Percentiles rank a stretch among this genome's conserved stretches.
These are phyloP conservation scores for Myxozyma udenii DNA, from an alignment of 805 yeast species.

Conservation along the genomic window DNA sequence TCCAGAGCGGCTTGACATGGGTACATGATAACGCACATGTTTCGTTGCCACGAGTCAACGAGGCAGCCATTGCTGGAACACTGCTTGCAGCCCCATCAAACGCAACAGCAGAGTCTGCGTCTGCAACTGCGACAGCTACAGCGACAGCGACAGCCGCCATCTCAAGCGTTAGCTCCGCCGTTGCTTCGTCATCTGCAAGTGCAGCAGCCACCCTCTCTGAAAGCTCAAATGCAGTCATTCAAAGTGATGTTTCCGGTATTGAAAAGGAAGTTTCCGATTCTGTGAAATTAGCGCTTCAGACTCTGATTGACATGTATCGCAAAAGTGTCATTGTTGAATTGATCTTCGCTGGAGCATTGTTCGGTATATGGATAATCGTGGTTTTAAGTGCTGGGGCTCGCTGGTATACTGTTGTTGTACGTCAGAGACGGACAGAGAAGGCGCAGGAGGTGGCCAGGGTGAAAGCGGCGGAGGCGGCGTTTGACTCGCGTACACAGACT, in stretches of 20 bases:
- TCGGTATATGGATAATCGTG: constrained; percentile 20
- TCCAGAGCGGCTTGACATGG: constrained; percentile 79
- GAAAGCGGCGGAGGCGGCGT: too few species aligned
- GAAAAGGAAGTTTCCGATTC: constrained; percentile 5
- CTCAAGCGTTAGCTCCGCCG: background rate
- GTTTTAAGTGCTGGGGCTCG: constrained; percentile 3
- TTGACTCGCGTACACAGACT: too few species aligned
- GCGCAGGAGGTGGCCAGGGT: too few species aligned
- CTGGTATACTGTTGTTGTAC: too few species aligned
- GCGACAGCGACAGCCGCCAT: background rate
- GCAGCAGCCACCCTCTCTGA: too few species aligned
- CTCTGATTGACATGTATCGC: constrained; percentile 11
- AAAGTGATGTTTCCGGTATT: too few species aligned
- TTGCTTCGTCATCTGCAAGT: constrained; percentile 3
- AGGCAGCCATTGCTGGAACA: constrained; percentile 17
- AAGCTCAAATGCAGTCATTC: too few species aligned
- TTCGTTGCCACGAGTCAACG: constrained; percentile 52
- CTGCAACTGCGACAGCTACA: background rate
- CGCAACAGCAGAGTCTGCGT: background rate
- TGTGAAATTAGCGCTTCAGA: constrained; percentile 11
- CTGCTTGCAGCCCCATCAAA: background rate
- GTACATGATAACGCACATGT: constrained; percentile 60
- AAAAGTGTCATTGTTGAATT: constrained; percentile 14
- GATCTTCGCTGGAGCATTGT: constrained; percentile 13
- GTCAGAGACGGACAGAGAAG: too few species aligned